Percentiles rank a stretch among this genome's conserved stretches.
Conservation (phyloP, 257 asterid species). For the Solanum bulbocastanum region DNA sequence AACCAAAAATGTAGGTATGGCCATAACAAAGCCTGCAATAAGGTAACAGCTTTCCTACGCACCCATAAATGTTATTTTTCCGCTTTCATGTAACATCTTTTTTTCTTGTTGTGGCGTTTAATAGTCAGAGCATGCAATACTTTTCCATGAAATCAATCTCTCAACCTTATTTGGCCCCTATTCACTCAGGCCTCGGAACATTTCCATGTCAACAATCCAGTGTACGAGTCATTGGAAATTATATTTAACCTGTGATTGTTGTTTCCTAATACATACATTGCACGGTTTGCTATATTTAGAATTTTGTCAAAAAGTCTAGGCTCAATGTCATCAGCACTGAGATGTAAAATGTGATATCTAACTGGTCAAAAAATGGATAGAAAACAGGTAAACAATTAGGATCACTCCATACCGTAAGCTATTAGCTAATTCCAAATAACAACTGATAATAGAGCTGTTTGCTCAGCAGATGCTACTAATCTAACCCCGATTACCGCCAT, state of each 20-base stretch:
- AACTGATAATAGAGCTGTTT: not conserved
- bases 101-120: not conserved
- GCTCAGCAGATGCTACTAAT: not conserved
- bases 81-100: not conserved
- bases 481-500: not conserved
- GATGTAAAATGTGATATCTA: not conserved
- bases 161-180: not conserved
- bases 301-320: not conserved
- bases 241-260: not conserved
- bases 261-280: not conserved
- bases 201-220: not conserved
- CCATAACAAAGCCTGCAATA: not conserved
- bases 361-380: not conserved
- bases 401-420: not conserved
- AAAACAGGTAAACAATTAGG: not conserved
- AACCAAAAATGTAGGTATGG: not conserved
- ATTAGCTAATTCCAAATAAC: not conserved
- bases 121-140: not conserved
- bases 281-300: not conserved
- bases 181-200: not conserved
- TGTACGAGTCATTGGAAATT: not conserved
- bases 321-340: not conserved
- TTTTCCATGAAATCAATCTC: not conserved
- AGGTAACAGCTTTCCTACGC: not conserved
- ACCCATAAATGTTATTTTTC: not conserved